Evolutionary conservation across 352 stramenopile species (phyloP).

Genomic region (Globisporangium radiosum): DNA sequence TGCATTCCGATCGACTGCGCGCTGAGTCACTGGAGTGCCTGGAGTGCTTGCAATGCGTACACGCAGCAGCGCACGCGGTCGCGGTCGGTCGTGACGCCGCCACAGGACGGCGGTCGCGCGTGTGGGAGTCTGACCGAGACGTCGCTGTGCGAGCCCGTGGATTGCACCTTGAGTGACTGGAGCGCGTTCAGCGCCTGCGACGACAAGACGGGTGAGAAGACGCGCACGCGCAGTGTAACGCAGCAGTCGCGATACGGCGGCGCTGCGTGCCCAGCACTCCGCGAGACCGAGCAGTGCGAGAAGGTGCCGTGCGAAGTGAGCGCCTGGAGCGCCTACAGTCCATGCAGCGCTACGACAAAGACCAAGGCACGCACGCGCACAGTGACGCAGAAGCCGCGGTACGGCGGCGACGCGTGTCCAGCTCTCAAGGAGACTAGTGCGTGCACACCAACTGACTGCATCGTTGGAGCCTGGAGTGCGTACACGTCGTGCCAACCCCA

Average conservation of each 20-base stretch:
- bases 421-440: conserved; percentile 21
- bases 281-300: conserved; percentile 30
- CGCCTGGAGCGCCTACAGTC: conserved; percentile 31
- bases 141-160: conserved; percentile 27
- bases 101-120: conserved; percentile 39
- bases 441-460: conserved; percentile 37
- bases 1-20: conserved; percentile 34
- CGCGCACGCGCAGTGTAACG: conserved; percentile 27
- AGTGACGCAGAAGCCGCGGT: conserved; percentile 22
- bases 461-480: conserved; percentile 43
- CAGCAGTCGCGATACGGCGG: conserved; percentile 25
- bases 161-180: conserved; percentile 52
- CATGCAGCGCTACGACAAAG: conserved; percentile 31
- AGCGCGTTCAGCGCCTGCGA: conserved; percentile 36
- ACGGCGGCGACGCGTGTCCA: conserved; percentile 28
- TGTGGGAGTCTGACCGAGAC: conserved; percentile 24
- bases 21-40: conserved; percentile 39
- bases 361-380: conserved; percentile 29
- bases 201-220: conserved; percentile 26
- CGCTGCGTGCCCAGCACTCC: conserved; percentile 24
- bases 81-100: conserved; percentile 27
- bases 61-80: conserved; percentile 41
- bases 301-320: conserved; percentile 38
- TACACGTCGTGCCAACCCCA: conserved; percentile 32
- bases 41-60: conserved; percentile 24